phyloP scores from a whole-genome alignment of 129 eudicot genomes.

The Flaveria linearis region DNA sequence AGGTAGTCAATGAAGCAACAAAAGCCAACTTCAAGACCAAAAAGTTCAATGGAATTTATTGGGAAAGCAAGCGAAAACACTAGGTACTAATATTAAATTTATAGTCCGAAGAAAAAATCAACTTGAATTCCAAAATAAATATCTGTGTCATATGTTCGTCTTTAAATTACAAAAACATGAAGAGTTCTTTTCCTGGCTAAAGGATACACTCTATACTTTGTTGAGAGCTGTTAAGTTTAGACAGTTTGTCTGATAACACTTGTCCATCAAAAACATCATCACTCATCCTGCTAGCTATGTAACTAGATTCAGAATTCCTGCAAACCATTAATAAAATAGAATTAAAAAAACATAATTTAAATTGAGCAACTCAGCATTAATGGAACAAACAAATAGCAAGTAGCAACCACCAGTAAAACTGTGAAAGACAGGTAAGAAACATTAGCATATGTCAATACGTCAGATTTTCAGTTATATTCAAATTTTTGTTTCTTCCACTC shows the following conservation, averaged over 20 bases:
- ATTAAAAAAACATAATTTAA: background rate
- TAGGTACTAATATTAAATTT: background rate
- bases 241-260: constrained; percentile 66
- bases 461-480: constrained; percentile 23
- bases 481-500: constrained; percentile 6
- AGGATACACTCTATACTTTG: constrained; percentile 99
- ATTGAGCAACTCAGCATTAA: background rate
- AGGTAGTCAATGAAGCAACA: background rate
- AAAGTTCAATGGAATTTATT: background rate
- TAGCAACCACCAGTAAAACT: background rate
- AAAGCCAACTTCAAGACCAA: constrained; percentile 21
- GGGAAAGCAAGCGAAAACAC: constrained; percentile 5
- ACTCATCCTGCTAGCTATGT: constrained; percentile 60
- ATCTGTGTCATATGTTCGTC: constrained; percentile 5
- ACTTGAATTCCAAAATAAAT: constrained; percentile 6
- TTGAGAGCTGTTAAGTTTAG: constrained; percentile 88
- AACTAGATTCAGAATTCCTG: constrained; percentile 45
- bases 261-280: constrained; percentile 74
- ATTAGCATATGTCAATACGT: background rate
- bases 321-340: constrained; percentile 13
- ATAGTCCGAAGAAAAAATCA: background rate
- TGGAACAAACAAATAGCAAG: constrained; percentile 5
- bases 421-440: background rate
- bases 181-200: constrained; percentile 5
- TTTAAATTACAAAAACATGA: constrained; percentile 17